phyloP scores from a whole-genome alignment of 805 yeast species.

The Candida methanosorbosa region DNA sequence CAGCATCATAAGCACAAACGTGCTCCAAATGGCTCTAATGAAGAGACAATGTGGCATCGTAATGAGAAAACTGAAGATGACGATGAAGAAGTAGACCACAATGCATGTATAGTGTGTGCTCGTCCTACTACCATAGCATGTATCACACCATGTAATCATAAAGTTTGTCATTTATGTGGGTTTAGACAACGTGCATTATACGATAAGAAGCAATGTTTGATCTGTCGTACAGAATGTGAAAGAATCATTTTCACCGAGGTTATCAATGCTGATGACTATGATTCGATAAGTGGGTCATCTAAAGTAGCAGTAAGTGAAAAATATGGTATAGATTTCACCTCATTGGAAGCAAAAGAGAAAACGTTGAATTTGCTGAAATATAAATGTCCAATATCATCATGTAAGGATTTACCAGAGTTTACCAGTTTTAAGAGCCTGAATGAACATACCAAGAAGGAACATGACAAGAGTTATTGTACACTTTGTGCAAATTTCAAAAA shows the following conservation, averaged over 20 bases:
- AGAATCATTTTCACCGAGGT: slow-evolving; percentile 50
- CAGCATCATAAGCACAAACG: slow-evolving; percentile 2
- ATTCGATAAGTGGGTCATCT: slow-evolving; percentile 19
- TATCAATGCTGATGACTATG: slow-evolving; percentile 24
- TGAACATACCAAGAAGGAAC: slow-evolving; percentile 58
- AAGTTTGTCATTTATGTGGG: slow-evolving; percentile 74
- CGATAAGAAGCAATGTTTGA: slow-evolving; percentile 64
- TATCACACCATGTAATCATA: slow-evolving; percentile 76
- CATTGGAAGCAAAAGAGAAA: slow-evolving; percentile 33
- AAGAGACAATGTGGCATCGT: slow-evolving; percentile 7
- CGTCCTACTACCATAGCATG: slow-evolving; percentile 57
- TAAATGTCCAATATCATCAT: slow-evolving; percentile 40
- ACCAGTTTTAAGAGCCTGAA: slow-evolving; percentile 46
- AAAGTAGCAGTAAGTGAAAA: slow-evolving; percentile 20
- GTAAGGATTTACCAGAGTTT: slow-evolving; percentile 22
- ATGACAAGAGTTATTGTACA: slow-evolving; percentile 58
- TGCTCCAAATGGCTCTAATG: neutral
- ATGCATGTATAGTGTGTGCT: slow-evolving; percentile 78
- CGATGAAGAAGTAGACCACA: slow-evolving; percentile 10
- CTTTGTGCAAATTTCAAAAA: slow-evolving; percentile 73
- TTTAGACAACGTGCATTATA: slow-evolving; percentile 78
- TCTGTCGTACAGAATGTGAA: slow-evolving; percentile 70
- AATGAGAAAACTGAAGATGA: slow-evolving; percentile 1
- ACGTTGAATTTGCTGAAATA: slow-evolving; percentile 45
- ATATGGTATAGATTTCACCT: slow-evolving; percentile 53